Evolutionary conservation across 148 eudicot genomes (phyloP), one percentile per base, ranked within the genome.

Genomic region (Vaccinium darrowii): DNA sequence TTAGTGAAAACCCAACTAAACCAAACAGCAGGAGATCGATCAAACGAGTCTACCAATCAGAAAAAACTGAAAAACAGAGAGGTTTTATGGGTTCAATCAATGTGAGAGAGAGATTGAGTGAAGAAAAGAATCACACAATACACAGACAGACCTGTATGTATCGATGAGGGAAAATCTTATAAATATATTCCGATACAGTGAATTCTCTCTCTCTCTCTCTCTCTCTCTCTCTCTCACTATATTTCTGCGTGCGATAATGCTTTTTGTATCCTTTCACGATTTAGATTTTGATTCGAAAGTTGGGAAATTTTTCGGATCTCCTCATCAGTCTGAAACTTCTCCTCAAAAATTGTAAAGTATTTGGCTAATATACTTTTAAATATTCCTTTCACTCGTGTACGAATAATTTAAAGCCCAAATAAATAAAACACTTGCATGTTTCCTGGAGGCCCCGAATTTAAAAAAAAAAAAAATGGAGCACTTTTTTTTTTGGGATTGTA

Each of bases 361-460:
- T 36, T 9, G 4, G 27, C 16, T 25, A 51, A 33, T 72, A n/a
- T 30, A 16, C 33, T 5, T 27, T 36, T 11, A 67, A n/a, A 53
- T 50, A 27, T 52, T 71, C 21, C 30, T 54, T 52, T 30, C 79
- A 71, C 81, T 53, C 87, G 80, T 85, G 87, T 85, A 81, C 87
- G 75, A 58, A 85, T 85, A 18, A 57, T 73, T 23, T 69, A 69
- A 27, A 27, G 39, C 18, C 0, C 3, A 62, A n/a, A n/a, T 1
- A 65, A 65, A 27, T 27, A 27, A 65, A 65, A 10, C 25, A 67
- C 3, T 60, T 19, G 67, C 43, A 4, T 39, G 5, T 39, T 39
- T 39, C 43, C 3, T 39, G 43, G 43, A 33, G 36, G 36, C 36
- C 36, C 36, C 36, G 36, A 33, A 33, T 33, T 1, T 1, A 33